Evolutionary conservation across 2,329 filamentous ascomycete genomes (phyloP), one percentile per base, ranked within the genome.

Genomic region (Drechslerella dactyloides): DNA sequence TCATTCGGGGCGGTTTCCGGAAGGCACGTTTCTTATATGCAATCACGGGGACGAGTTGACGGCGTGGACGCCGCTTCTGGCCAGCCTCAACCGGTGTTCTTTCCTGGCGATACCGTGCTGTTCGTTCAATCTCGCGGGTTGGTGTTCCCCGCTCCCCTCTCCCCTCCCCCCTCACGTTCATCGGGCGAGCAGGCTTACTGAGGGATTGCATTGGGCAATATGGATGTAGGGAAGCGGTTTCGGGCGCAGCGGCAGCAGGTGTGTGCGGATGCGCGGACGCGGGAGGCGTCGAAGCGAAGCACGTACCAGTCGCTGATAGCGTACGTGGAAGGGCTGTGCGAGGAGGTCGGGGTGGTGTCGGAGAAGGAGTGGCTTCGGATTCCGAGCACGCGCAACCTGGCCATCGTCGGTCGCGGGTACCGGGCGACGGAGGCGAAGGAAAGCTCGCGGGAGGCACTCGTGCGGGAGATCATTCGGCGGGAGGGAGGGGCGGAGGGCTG

Each of bases 31-130:
- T 79, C 91, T 99, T 76, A 89, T 99, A 74, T 96, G 92, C 54
- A 99, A 99, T 78, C 94, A 99, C 79, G 93, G 93, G 10, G 94
- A 99, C 78, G 93, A 99, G 80, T 84, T 99, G 13, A 99, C 94
- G 0, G 87, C 91, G 0, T 99, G 94, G 94, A 97, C 94, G 0
- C 94, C 94, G 0, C 84, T 97, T 17, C 85, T 99, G 44, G 93
- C 91, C 0, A 85, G 86, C 5, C 81, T 91, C 1, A 92, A 89
- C 0, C 81, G 85, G 1, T 89, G 89, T 10, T 89, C 92, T 0
- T 99, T 97, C 79, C 86, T 99, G 73, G 90, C 90, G 75, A 96
- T 99, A 50, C 94, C 94, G 1, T 99, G 94, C 81, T 99, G 94
- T 81, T 96, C 91, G 74, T 92, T 97, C 81, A 85, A 89, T 68